Base-by-base conservation (phyloP, 2,329 filamentous ascomycete species). In the Aspergillus texensis region DNA sequence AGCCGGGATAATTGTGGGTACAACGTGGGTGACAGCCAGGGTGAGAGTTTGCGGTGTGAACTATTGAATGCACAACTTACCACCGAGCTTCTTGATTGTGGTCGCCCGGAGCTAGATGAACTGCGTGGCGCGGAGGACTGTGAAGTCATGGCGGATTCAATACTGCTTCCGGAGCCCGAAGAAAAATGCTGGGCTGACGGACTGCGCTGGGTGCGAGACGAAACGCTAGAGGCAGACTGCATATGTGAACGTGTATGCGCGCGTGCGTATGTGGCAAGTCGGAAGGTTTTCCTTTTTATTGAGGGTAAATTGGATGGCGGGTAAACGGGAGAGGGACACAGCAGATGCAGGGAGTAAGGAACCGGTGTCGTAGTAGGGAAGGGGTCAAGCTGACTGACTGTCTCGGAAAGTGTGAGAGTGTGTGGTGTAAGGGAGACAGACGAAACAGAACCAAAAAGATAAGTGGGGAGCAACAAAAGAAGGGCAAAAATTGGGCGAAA, bases 61-160 rank as follows among this genome's bases (percentile, higher is more conserved):
- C 3, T 21, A 45, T 32, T 48, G 54, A 57, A 45, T 53, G 39
- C 6, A 28, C 12, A 46, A 86, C 87, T 83, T 77, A 90, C 88
- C 81, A 87, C 88, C 67, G 80, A 79, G 69, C 82, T 83, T 71
- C 85, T 83, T 65, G 82, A 79, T 60, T 83, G 81, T 10, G 89
- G 88, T 74, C 89, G 87, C 62, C 80, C 84, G 6, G 91, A 93
- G 36, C 87, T 85, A 53, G 86, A 88, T 10, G 90, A 91, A 34
- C 85, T 83, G 64, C 90, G 87, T 63, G 86, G 81, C 67, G 88
- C 88, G 67, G 87, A 81, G 62, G 81, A 78, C 62, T 80, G 84
- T 39, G 89, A 88, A 58, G 89, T 90, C 75, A 77, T 77, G 60
- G 68, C 53, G 56, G 67, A 68, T 53, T 74, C 71, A 76, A 61